Evolutionary conservation across 78 protist species (phyloP).

Genomic region (Dictyostelium brefeldianum): DNA sequence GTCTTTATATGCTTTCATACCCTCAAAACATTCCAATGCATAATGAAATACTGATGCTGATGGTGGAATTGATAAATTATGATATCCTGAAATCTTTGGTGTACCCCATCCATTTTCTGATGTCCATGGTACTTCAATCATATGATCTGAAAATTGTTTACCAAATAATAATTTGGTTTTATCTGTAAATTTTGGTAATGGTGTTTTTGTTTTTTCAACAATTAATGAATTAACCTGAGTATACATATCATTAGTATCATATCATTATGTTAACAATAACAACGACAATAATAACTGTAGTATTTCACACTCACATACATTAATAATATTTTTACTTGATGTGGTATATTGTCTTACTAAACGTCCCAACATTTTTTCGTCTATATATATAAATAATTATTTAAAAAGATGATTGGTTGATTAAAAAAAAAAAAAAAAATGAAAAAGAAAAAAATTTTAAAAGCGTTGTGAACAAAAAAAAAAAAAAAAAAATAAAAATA

Average conservation of each 20-base stretch:
- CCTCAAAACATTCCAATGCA: conserved; percentile 98
- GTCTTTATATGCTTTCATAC: conserved; percentile 97
- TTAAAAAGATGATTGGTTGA: no score
- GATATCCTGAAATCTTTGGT: conserved; percentile 92
- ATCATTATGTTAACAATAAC: background rate
- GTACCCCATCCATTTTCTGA: conserved; percentile 91
- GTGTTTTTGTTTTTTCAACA: conserved; percentile 80
- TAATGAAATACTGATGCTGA: conserved; percentile 94
- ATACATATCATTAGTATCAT: background rate
- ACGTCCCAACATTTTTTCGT: background rate
- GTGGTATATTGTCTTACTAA: background rate
- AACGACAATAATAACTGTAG: background rate
- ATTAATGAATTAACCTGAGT: conserved; percentile 34
- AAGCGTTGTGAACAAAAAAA: no score
- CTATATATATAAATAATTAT: no score
- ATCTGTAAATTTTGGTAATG: conserved; percentile 59
- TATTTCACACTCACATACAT: background rate
- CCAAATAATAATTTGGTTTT: conserved; percentile 93
- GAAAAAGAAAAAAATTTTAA: no score
- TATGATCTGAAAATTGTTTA: conserved; percentile 92
- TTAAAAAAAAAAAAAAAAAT: no score
- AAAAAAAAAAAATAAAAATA: no score
- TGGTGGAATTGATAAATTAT: conserved; percentile 91
- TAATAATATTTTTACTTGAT: conserved; percentile 9
- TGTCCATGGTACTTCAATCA: conserved; percentile 94